Evolutionary conservation across 192 early-diverging fungal genomes (phyloP).

Genomic region (Backusella morwellensis): DNA sequence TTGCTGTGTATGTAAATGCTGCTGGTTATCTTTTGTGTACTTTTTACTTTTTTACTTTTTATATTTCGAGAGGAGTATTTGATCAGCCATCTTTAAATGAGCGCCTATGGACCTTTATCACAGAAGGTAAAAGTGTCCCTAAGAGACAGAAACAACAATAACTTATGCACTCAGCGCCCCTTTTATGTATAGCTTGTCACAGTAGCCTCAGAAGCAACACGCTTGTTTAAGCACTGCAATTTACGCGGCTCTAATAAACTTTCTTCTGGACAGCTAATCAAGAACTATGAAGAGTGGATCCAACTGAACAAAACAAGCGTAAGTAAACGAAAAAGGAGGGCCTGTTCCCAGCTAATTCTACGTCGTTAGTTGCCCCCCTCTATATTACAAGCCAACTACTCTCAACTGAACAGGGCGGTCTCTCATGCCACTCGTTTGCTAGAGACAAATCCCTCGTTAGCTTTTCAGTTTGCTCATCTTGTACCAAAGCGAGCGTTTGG

Average conservation of each 20-base stretch:
- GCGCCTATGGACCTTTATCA: conserved; percentile 12
- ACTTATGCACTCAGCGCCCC: neutral
- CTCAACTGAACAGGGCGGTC: neutral
- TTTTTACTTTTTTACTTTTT: conserved; percentile 1
- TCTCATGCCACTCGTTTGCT: conserved; percentile 5
- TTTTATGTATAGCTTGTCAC: conserved; percentile 4
- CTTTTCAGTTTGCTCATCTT: neutral
- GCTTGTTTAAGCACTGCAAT: conserved; percentile 4
- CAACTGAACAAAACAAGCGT: neutral
- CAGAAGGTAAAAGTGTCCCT: conserved; percentile 12
- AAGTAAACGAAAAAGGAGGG: neutral
- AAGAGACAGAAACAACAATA: neutral
- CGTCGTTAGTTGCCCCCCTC: neutral
- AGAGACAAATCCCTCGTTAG: neutral
- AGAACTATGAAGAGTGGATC: conserved; percentile 12
- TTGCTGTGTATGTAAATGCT: neutral
- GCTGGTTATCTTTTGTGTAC: neutral
- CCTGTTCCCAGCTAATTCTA: neutral
- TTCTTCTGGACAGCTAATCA: neutral
- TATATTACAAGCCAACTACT: neutral
- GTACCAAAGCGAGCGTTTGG: neutral
- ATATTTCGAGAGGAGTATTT: neutral
- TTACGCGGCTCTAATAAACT: conserved; percentile 5
- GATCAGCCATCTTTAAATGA: conserved; percentile 2
- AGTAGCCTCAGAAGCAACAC: conserved; percentile 13